Conservation (phyloP, 176 grass and related monocot genomes). For the Pontederia paniculata region DNA sequence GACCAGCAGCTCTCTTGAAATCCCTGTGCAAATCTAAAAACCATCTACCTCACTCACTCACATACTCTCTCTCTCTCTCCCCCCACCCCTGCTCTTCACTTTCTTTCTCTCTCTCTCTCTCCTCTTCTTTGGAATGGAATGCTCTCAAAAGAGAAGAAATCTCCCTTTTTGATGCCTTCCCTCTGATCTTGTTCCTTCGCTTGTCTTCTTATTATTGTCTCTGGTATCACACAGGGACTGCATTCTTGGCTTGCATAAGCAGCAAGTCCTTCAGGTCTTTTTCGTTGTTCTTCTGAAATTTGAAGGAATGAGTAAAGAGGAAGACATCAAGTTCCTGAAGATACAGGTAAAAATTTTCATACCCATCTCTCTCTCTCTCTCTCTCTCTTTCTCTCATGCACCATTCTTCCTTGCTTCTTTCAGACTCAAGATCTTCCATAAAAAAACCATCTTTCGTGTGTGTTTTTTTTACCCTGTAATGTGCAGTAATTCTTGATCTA, state of each 20-base stretch:
- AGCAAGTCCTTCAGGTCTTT: not conserved
- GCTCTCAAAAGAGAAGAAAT: not conserved
- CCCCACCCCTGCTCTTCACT: no score
- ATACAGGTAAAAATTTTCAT: conserved; percentile 1
- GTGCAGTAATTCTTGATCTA: no score
- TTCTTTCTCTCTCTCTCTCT: not conserved
- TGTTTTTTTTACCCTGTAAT: no score
- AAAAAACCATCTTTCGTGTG: no score
- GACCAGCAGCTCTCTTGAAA: no score
- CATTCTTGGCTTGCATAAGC: not conserved
- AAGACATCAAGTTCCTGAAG: conserved; percentile 26
- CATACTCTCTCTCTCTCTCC: not conserved
- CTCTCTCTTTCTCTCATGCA: not conserved
- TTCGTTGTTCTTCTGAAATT: not conserved
- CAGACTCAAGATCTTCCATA: not conserved
- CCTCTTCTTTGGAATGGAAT: not conserved
- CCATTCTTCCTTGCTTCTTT: not conserved
- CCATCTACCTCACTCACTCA: no score
- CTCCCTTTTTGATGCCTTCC: not conserved
- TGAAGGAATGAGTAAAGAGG: conserved; percentile 22
- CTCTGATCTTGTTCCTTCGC: not conserved
- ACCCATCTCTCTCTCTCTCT: not conserved
- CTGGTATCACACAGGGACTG: not conserved
- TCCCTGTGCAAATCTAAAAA: no score
- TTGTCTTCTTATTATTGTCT: conserved; percentile 2